These are phyloP conservation scores for Talaromyces ruber DNA, from an alignment of 495 filamentous ascomycete species.

Conservation along the genomic window DNA sequence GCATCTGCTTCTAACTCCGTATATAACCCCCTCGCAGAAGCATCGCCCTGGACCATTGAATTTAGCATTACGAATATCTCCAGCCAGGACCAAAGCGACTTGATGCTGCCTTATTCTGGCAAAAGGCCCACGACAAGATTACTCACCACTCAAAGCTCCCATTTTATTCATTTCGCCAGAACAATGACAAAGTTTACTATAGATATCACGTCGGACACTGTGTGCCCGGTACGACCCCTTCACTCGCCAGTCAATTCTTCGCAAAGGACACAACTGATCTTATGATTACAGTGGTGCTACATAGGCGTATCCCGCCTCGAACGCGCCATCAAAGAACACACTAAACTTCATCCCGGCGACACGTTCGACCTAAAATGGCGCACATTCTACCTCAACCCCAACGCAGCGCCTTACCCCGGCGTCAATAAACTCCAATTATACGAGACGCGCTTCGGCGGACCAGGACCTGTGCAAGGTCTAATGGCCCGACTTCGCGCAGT, in stretches of 20 bases:
- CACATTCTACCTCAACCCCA: slow-evolving; percentile 74
- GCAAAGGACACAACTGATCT: slow-evolving; percentile 6
- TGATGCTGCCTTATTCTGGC: background rate
- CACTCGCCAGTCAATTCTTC: slow-evolving; percentile 1
- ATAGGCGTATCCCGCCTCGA: slow-evolving; percentile 71
- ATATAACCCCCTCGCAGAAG: background rate
- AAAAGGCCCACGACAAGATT: background rate
- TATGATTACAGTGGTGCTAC: slow-evolving; percentile 54
- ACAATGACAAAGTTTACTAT: slow-evolving; percentile 73
- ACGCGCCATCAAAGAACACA: slow-evolving; percentile 58
- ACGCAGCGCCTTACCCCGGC: slow-evolving; percentile 42
- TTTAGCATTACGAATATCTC: too few species aligned
- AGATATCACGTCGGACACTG: slow-evolving; percentile 63
- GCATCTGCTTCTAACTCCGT: background rate
- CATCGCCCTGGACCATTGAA: too few species aligned
- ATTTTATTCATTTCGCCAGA: background rate
- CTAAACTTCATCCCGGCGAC: slow-evolving; percentile 49
- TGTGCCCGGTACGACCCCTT: slow-evolving; percentile 54
- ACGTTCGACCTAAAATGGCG: slow-evolving; percentile 65
- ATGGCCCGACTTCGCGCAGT: slow-evolving; percentile 45
- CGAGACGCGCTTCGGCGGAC: slow-evolving; percentile 44
- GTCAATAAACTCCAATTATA: slow-evolving; percentile 51
- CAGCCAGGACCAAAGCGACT: background rate
- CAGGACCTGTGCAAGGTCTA: slow-evolving; percentile 46
- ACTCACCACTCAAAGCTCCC: background rate